Percentiles rank a stretch among this genome's conserved stretches.
Conservation (phyloP, 257 asterid genomes). For the Ilex aquifolium region DNA sequence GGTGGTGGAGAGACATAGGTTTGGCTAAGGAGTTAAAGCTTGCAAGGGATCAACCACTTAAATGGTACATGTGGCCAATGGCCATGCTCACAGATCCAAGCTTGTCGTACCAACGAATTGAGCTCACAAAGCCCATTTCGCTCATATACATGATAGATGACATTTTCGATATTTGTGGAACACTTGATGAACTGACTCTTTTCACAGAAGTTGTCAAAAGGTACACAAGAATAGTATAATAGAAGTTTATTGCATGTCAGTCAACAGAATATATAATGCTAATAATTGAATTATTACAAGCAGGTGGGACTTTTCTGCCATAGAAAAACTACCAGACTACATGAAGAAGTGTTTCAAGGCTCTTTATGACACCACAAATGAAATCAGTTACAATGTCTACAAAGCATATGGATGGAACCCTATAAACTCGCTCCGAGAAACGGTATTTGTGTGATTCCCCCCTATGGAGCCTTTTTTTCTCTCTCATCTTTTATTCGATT, state of each 20-base stretch:
- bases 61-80: conserved; percentile 38
- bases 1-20: background rate
- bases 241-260: background rate
- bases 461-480: no score
- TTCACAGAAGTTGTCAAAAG: conserved; percentile 15
- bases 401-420: background rate
- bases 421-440: background rate
- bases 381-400: background rate
- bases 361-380: background rate
- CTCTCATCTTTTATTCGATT: no score
- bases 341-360: background rate
- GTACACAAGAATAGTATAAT: background rate
- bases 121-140: conserved; percentile 24
- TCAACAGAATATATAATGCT: background rate
- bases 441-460: background rate
- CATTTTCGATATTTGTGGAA: conserved; percentile 32
- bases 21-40: background rate
- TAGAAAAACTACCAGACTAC: background rate
- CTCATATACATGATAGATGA: conserved; percentile 32
- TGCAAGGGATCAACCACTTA: conserved; percentile 31
- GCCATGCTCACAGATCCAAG: conserved; percentile 13
- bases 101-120: conserved; percentile 21
- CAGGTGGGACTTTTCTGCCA: background rate
- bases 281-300: background rate
- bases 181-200: conserved; percentile 16